Evolutionary conservation across 331 rosid genomes (phyloP).

Genomic region (Acacia concinna): DNA sequence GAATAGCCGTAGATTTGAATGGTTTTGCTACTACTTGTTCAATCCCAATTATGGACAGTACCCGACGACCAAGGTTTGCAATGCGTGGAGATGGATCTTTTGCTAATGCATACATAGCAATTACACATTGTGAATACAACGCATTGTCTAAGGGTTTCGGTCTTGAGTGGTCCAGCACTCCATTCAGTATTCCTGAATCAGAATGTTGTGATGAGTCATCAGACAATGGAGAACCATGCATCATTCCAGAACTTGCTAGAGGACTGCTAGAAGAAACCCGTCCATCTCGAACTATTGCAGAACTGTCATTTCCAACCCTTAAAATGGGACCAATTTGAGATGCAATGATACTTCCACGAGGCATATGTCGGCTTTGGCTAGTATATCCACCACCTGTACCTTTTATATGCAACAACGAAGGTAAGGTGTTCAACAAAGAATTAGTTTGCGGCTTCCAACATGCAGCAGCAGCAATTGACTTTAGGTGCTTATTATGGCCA

Average conservation of each 20-base stretch:
- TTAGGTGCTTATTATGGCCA: constrained; percentile 92
- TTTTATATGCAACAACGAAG: constrained; percentile 72
- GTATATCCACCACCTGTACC: constrained; percentile 53
- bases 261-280: constrained; percentile 90
- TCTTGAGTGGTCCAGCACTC: constrained; percentile 60
- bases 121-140: constrained; percentile 79
- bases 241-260: constrained; percentile 74
- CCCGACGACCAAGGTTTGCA: constrained; percentile 87
- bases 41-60: constrained; percentile 88
- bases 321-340: constrained; percentile 84
- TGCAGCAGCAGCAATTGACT: constrained; percentile 90
- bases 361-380: constrained; percentile 51
- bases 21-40: constrained; percentile 93
- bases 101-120: constrained; percentile 89
- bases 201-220: constrained; percentile 92
- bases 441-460: constrained; percentile 90
- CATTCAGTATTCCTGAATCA: constrained; percentile 90
- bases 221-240: constrained; percentile 95
- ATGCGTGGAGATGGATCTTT: constrained; percentile 98
- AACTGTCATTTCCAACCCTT: constrained; percentile 74
- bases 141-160: constrained; percentile 73
- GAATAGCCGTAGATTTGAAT: constrained; percentile 47
- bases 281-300: constrained; percentile 66
- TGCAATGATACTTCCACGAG: constrained; percentile 65
- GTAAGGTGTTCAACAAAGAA: constrained; percentile 73